Conservation (phyloP, 2,329 filamentous ascomycete genomes). For the Teratosphaeriaceae sp. region DNA sequence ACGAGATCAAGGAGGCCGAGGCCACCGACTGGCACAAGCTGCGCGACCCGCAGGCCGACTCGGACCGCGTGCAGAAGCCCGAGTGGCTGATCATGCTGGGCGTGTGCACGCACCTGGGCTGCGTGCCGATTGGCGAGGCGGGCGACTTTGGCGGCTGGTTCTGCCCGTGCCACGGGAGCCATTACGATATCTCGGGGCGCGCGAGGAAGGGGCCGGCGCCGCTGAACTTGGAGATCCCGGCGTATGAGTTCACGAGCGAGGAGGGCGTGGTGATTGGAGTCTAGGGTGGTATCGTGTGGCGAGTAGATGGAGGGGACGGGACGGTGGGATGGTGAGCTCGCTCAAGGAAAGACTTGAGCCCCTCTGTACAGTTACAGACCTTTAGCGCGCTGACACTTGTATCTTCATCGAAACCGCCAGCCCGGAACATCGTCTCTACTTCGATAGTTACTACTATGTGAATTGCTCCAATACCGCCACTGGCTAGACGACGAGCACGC, state of each 20-base stretch:
- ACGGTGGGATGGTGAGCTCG: not conserved
- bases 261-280: constrained; percentile 76
- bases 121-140: constrained; percentile 97
- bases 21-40: constrained; percentile 73
- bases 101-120: constrained; percentile 98
- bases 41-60: constrained; percentile 85
- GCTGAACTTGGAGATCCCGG: constrained; percentile 91
- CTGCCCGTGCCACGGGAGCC: constrained; percentile 99
- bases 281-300: too few species aligned
- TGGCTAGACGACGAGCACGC: too few species aligned
- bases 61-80: constrained; percentile 92
- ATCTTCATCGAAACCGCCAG: too few species aligned
- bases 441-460: too few species aligned
- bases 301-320: not conserved
- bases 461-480: too few species aligned
- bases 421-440: too few species aligned
- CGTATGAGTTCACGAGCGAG: constrained; percentile 89
- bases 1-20: constrained; percentile 94
- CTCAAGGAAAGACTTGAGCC: not conserved
- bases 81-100: constrained; percentile 99
- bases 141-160: constrained; percentile 99
- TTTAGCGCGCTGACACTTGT: constrained; percentile 1
- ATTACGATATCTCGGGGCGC: constrained; percentile 99
- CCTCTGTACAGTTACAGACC: not conserved
- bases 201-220: constrained; percentile 96